Conservation (phyloP, 805 yeast species). For the Saccharomycopsis guyanensis region DNA sequence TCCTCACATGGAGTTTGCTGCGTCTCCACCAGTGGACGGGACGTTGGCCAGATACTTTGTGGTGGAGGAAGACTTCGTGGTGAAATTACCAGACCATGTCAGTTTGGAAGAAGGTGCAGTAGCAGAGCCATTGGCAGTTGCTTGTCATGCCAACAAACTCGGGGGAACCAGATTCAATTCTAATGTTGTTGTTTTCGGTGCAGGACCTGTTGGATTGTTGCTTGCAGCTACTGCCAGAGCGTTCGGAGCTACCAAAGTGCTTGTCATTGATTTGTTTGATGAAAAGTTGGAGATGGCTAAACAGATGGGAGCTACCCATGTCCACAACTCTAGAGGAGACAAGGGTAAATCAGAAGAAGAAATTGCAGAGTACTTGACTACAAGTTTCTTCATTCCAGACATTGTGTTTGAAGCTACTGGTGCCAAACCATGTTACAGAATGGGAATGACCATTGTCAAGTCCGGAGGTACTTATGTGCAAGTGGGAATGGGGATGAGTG, state of each 20-base stretch:
- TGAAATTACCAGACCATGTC: conserved; percentile 71
- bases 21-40: conserved; percentile 82
- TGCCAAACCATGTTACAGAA: conserved; percentile 64
- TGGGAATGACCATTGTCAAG: conserved; percentile 53
- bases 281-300: conserved; percentile 60
- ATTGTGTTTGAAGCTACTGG: conserved; percentile 85
- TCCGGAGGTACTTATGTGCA: conserved; percentile 73
- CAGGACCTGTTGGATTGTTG: conserved; percentile 83
- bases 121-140: conserved; percentile 83
- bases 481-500: conserved; percentile 76
- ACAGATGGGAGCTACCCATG: conserved; percentile 60
- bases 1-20: conserved; percentile 84
- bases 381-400: conserved; percentile 31
- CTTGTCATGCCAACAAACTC: conserved; percentile 67
- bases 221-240: conserved; percentile 67
- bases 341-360: conserved; percentile 34
- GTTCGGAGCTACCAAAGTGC: conserved; percentile 67
- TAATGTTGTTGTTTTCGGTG: conserved; percentile 68
- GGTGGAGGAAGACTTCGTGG: conserved; percentile 76
- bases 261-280: conserved; percentile 65
- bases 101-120: conserved; percentile 81
- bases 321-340: conserved; percentile 34
- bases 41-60: conserved; percentile 68
- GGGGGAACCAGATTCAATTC: conserved; percentile 60
- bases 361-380: conserved; percentile 13